phyloP scores from a whole-genome alignment of 208 protist species.

The Trichomonas tenax region DNA sequence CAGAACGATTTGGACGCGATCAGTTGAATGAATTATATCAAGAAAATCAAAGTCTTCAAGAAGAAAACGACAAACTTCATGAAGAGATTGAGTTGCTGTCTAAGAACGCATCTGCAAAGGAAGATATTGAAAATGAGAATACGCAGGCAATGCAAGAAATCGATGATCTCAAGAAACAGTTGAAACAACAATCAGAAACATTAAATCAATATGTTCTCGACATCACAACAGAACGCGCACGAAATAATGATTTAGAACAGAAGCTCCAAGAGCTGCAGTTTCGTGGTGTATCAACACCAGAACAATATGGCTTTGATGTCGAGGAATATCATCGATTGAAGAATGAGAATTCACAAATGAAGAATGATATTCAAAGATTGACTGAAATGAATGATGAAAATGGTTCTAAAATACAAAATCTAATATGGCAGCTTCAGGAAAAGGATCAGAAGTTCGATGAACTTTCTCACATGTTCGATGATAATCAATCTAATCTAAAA shows the following conservation, averaged over 20 bases:
- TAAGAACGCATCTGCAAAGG: background rate
- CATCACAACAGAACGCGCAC: background rate
- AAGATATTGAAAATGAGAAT: background rate
- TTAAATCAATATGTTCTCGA: background rate
- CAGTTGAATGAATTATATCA: background rate
- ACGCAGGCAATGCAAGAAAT: background rate
- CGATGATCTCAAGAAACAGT: background rate
- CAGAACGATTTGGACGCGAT: background rate
- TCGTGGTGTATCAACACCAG: background rate
- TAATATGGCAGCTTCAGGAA: background rate
- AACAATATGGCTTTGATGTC: background rate
- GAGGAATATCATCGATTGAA: background rate
- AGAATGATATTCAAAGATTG: background rate
- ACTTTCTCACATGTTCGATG: background rate
- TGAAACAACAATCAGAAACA: background rate
- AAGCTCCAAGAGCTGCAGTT: background rate
- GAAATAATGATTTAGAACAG: background rate
- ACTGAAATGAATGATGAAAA: background rate
- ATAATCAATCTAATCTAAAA: background rate
- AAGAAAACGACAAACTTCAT: background rate
- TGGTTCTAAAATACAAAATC: background rate
- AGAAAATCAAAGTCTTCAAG: background rate
- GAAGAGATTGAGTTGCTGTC: background rate
- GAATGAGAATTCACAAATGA: background rate
- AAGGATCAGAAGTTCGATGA: background rate